Evolutionary conservation across 768 basidiomycete species (phyloP).

Genomic region (Boletus eberwhitei): DNA sequence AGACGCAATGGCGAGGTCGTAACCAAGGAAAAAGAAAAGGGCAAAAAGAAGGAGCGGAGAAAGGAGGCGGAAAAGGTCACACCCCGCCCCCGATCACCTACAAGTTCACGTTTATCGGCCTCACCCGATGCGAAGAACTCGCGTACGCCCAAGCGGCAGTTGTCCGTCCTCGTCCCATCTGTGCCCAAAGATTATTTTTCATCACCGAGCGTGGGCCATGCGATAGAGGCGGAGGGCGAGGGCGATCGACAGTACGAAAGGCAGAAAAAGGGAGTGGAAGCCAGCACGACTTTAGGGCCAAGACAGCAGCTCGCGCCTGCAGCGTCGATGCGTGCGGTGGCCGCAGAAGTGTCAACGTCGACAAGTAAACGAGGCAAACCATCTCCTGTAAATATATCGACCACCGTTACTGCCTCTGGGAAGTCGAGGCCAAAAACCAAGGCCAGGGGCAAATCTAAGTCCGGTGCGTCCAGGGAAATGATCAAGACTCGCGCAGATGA

Average conservation of each 20-base stretch:
- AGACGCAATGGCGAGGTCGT: background rate
- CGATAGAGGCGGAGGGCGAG: background rate
- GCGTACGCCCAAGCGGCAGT: slow-evolving; percentile 16
- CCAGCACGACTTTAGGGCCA: background rate
- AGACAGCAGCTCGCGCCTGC: slow-evolving; percentile 8
- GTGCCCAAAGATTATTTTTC: slow-evolving; percentile 26
- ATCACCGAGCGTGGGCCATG: slow-evolving; percentile 5
- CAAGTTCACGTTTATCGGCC: slow-evolving; percentile 7
- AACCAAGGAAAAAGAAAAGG: slow-evolving; percentile 1
- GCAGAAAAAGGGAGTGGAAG: background rate
- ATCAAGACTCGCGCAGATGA: background rate
- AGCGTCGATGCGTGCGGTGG: slow-evolving; percentile 20
- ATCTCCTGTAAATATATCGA: slow-evolving; percentile 14
- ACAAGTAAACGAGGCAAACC: slow-evolving; percentile 17
- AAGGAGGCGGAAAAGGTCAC: background rate
- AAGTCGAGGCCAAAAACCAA: slow-evolving; percentile 6
- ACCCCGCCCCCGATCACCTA: background rate
- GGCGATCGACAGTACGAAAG: background rate
- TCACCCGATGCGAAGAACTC: slow-evolving; percentile 1
- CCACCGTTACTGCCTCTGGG: background rate
- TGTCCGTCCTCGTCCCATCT: slow-evolving; percentile 31
- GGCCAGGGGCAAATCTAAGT: slow-evolving; percentile 1
- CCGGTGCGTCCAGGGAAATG: background rate
- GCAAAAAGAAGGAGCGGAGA: background rate
- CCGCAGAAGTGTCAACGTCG: slow-evolving; percentile 23